phyloP scores from a whole-genome alignment of 441 rosid genomes.

The Corymbia citriodora region DNA sequence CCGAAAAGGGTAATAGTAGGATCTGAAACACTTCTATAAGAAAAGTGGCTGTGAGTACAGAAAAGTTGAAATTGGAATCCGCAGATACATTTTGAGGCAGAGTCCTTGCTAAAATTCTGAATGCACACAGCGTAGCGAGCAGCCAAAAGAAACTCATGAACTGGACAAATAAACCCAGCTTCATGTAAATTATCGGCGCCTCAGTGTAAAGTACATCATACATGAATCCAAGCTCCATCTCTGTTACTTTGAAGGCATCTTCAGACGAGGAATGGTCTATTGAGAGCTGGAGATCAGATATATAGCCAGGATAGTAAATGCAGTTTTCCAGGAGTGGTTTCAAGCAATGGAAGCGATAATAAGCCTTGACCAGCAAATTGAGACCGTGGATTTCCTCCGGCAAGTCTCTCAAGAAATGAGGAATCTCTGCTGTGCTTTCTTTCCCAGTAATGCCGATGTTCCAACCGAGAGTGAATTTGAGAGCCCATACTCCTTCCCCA shows the following conservation, averaged over 20 bases:
- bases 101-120: background rate
- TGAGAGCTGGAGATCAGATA: background rate
- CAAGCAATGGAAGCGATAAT: background rate
- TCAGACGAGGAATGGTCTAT: background rate
- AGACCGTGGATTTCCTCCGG: background rate
- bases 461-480: background rate
- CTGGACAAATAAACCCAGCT: background rate
- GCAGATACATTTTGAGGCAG: background rate
- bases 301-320: background rate
- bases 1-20: background rate
- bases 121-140: background rate
- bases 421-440: background rate
- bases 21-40: background rate
- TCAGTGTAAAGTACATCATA: background rate
- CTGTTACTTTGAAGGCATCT: background rate
- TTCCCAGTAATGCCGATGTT: background rate
- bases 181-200: background rate
- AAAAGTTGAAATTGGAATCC: background rate
- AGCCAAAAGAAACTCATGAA: background rate
- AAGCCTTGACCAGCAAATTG: background rate
- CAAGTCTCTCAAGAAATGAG: background rate
- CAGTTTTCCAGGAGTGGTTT: background rate
- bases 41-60: background rate
- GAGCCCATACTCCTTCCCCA: background rate
- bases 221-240: background rate